Percentiles rank a stretch among this genome's conserved stretches.
Evolutionary conservation across 768 basidiomycete genomes (phyloP).

Genomic region (Rubroboletus pulcherrimus): DNA sequence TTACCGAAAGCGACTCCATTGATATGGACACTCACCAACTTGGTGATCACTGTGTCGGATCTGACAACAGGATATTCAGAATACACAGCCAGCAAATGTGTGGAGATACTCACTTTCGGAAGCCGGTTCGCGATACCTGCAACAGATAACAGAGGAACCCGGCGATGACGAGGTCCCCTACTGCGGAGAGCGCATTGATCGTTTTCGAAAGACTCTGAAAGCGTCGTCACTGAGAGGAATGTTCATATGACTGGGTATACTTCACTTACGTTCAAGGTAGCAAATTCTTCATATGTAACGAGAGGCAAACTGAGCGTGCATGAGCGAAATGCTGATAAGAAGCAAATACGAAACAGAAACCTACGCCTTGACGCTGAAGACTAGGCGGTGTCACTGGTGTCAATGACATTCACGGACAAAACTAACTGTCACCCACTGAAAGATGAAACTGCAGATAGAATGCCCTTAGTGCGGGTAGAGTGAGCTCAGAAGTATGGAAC

Average conservation of each 20-base stretch:
- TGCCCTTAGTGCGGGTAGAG: not conserved
- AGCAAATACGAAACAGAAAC: conserved; percentile 7
- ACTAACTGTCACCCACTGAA: conserved; percentile 27
- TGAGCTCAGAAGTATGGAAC: not conserved
- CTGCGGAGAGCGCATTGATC: too few species aligned
- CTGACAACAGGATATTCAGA: conserved; percentile 6
- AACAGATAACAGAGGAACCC: conserved; percentile 17
- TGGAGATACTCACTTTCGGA: conserved; percentile 34
- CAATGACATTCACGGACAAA: not conserved
- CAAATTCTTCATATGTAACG: too few species aligned
- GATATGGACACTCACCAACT: conserved; percentile 26
- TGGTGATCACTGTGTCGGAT: conserved; percentile 51
- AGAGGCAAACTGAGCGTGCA: not conserved
- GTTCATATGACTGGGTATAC: too few species aligned
- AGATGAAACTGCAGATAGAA: conserved; percentile 21
- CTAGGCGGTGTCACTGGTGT: conserved; percentile 21
- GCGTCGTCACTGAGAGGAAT: too few species aligned
- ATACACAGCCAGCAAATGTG: not conserved
- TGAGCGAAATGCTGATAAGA: conserved; percentile 1
- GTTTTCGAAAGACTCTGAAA: too few species aligned
- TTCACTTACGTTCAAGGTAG: too few species aligned
- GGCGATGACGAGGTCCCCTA: too few species aligned
- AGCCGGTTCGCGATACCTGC: conserved; percentile 48
- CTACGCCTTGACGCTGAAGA: conserved; percentile 34
- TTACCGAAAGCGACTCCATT: not conserved